Evolutionary conservation across 2,329 filamentous ascomycete genomes (phyloP), one percentile per base, ranked within the genome.

Genomic region (Penicillium sp.): DNA sequence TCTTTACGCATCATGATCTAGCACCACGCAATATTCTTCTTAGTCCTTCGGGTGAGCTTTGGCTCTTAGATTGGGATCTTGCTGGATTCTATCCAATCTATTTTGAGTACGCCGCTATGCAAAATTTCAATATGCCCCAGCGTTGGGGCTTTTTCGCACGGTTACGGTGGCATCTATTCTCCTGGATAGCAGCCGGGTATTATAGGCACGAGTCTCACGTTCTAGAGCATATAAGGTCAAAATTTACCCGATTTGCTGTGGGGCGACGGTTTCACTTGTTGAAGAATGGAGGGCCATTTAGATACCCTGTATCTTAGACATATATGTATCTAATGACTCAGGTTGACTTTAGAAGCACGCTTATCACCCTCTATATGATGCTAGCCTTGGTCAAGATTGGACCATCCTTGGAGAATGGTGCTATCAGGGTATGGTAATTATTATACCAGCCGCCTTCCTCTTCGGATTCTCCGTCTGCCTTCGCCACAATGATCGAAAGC

Each of bases 81-180:
- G 31, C 45, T 23, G 50, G 49, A 1, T 50, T 47, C 8, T 52
- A 52, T 27, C 47, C 47, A 8, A 27, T 39, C 6, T 35, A 30
- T 9, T 50, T 52, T 21, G 49, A 52, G 41, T 47, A 50, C 25
- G 47, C 49, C 4, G 33, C 39, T 6, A 52, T 51, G 49, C 39
- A 50, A 18, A 50, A 50, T 25, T 52, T 50, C 20, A 7, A 42
- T 8, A 33, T 50, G 2, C 41, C 41, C n/a, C 13, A 33, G 29
- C 19, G 36, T 4, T 47, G 47, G 49, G 39, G 33, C 4, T 16
- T 38, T 9, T 23, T 33, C 19, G 47, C 68, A 85, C 36, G 72
- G 76, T 59, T 87, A 82, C 82, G 76, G 75, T 60, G 84, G 87
- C 65, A 87, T 76, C 75, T 59, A 73, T 39, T 84, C 14, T 29